Percentiles rank a stretch among this genome's conserved stretches.
These are phyloP conservation scores for Aspergillus persii DNA, from an alignment of 2,329 filamentous ascomycete species.

Conservation along the genomic window DNA sequence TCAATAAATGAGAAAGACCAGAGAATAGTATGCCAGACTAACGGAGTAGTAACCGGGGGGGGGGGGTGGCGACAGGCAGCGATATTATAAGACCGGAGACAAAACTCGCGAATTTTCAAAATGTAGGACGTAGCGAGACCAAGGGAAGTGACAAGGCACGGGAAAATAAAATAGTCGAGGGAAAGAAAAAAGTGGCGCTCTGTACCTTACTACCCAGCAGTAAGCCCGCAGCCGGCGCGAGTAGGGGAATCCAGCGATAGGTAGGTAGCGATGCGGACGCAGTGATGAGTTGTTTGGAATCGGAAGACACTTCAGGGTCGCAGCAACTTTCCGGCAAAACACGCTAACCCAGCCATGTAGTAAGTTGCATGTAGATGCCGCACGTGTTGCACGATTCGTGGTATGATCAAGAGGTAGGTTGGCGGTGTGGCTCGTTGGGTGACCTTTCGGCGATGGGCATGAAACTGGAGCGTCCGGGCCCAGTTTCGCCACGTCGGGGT, in stretches of 20 bases:
- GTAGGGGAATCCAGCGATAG: neutral
- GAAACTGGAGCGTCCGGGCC: conserved; percentile 2
- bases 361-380: conserved; percentile 5
- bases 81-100: neutral
- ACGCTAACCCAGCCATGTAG: conserved; percentile 16
- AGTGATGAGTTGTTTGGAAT: neutral
- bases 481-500: neutral
- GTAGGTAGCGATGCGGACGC: conserved; percentile 1
- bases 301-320: conserved; percentile 8
- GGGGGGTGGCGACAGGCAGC: neutral
- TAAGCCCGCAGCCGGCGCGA: neutral
- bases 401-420: conserved; percentile 14
- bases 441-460: conserved; percentile 4
- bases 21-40: neutral
- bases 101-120: neutral
- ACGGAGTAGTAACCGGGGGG: neutral
- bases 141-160: neutral
- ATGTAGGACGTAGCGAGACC: neutral
- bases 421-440: conserved; percentile 15
- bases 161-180: neutral
- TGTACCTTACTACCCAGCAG: neutral
- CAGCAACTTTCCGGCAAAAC: conserved; percentile 10
- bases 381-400: conserved; percentile 14
- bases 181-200: neutral
- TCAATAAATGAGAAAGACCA: neutral